Conservation (phyloP, 306 rosid genomes). For the Ochetophila trinervis region DNA sequence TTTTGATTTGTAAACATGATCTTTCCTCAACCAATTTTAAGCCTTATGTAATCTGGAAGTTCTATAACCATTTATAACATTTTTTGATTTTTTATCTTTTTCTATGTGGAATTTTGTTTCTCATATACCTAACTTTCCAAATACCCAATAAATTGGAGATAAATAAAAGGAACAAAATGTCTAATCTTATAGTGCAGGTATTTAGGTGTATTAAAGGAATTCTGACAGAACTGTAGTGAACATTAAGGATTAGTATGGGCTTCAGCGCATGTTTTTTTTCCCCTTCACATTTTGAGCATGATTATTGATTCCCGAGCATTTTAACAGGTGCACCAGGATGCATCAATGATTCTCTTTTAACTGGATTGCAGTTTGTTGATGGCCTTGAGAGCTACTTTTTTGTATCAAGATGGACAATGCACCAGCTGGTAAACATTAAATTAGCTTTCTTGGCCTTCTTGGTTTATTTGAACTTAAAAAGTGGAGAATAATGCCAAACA, state of each 20-base stretch:
- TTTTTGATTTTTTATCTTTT: too few relatives aligned
- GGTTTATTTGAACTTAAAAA: constrained; percentile 17
- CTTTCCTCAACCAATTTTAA: too few relatives aligned
- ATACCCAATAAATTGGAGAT: too few relatives aligned
- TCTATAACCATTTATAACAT: too few relatives aligned
- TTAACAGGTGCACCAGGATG: constrained; percentile 95
- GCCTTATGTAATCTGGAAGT: too few relatives aligned
- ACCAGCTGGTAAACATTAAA: constrained; percentile 74
- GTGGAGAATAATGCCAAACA: constrained; percentile 2
- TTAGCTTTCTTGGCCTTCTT: constrained; percentile 21
- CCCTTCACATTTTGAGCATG: constrained; percentile 4
- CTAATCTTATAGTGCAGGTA: not conserved
- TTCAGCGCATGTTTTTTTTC: not conserved
- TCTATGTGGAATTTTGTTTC: not conserved
- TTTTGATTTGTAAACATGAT: too few relatives aligned
- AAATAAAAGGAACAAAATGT: not conserved
- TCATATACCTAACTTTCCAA: too few relatives aligned
- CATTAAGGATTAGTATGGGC: not conserved
- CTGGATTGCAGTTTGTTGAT: constrained; percentile 88
- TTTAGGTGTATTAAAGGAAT: not conserved
- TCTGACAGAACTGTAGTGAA: not conserved
- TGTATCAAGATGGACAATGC: constrained; percentile 92
- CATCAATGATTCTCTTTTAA: constrained; percentile 79
- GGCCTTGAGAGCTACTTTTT: constrained; percentile 77
- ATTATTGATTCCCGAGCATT: constrained; percentile 27